Conservation (phyloP, 106 monocot species). For the Triglochin maritima region DNA sequence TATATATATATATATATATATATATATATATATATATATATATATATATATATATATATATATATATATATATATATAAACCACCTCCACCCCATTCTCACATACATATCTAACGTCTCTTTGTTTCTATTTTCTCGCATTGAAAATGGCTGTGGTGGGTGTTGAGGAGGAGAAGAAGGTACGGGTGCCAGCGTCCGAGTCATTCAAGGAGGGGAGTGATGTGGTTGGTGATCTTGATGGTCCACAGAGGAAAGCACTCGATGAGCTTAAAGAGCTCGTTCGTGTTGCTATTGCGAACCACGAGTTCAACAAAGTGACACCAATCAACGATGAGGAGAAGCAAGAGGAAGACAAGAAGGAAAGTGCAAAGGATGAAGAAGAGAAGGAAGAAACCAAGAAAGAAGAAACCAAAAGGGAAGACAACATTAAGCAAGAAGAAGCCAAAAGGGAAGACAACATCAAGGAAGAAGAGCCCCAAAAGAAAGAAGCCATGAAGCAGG, state of each 20-base stretch:
- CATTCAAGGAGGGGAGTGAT: slow-evolving; percentile 19
- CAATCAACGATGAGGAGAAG: slow-evolving; percentile 2
- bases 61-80: too few species aligned
- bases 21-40: too few species aligned
- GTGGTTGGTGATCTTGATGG: slow-evolving; percentile 9
- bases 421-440: background rate
- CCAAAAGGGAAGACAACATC: background rate
- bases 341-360: background rate
- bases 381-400: background rate
- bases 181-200: background rate
- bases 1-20: too few species aligned
- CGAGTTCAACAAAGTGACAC: slow-evolving; percentile 8
- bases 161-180: background rate
- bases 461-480: slow-evolving; percentile 3
- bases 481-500: background rate
- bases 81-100: too few species aligned
- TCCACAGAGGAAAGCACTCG: slow-evolving; percentile 15
- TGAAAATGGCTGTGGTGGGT: background rate
- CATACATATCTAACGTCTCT: too few species aligned
- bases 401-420: background rate
- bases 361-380: background rate
- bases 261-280: slow-evolving; percentile 16
- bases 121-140: too few species aligned
- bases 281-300: slow-evolving; percentile 5
- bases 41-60: too few species aligned